Conservation (phyloP, 768 basidiomycete species). For the Psilocybe cubensis region DNA sequence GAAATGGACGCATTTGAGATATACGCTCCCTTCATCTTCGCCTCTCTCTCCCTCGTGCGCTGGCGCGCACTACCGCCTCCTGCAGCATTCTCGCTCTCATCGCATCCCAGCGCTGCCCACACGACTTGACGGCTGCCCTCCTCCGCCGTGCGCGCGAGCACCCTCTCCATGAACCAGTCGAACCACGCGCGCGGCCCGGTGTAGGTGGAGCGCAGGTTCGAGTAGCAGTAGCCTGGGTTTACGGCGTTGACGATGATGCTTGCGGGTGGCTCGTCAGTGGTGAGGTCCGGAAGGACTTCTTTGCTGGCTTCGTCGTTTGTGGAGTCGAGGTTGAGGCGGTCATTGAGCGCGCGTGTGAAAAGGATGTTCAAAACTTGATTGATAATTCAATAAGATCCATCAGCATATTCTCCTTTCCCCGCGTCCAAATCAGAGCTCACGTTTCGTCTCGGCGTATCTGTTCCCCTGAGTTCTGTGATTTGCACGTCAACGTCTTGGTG, state of each 20-base stretch:
- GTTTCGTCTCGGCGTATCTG: slow-evolving; percentile 11
- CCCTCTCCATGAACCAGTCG: slow-evolving; percentile 30
- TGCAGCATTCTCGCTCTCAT: slow-evolving; percentile 15
- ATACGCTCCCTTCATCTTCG: slow-evolving; percentile 34
- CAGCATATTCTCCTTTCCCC: too few relatives aligned
- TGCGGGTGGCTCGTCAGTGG: slow-evolving; percentile 17
- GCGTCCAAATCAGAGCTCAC: too few relatives aligned
- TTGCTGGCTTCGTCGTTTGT: too few relatives aligned
- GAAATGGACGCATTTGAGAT: slow-evolving; percentile 24
- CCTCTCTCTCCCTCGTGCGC: too few relatives aligned
- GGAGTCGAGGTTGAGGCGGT: too few relatives aligned
- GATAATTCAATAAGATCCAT: too few relatives aligned
- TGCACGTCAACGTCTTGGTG: too few relatives aligned
- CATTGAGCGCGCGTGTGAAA: slow-evolving; percentile 40
- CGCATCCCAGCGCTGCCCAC: slow-evolving; percentile 32
- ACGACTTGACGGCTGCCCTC: slow-evolving; percentile 38
- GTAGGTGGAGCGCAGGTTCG: slow-evolving; percentile 32
- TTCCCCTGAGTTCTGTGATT: slow-evolving; percentile 1
- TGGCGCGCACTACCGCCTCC: not conserved
- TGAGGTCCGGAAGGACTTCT: too few relatives aligned
- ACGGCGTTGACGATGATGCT: slow-evolving; percentile 40
- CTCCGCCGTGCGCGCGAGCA: slow-evolving; percentile 42
- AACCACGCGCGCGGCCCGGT: slow-evolving; percentile 17
- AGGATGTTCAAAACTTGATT: slow-evolving; percentile 44
- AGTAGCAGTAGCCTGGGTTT: slow-evolving; percentile 49